phyloP scores from a whole-genome alignment of 768 basidiomycete species.

The Roridomyces roridus region DNA sequence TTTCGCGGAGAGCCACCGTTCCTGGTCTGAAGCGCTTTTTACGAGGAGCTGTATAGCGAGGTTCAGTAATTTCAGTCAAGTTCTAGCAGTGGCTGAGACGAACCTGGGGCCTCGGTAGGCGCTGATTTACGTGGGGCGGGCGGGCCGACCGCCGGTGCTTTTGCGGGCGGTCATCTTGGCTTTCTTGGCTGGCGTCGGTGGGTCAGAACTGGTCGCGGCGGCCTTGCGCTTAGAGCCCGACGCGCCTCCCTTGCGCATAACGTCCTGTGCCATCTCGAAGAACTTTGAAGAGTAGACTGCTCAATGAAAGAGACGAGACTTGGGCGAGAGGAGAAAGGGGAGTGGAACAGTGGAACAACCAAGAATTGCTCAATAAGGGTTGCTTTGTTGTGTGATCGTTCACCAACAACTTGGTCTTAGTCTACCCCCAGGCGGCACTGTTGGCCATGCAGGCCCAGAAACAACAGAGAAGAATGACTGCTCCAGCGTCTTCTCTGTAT shows the following conservation, averaged over 20 bases:
- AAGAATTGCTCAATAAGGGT: too few relatives aligned
- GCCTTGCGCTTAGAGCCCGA: conserved; percentile 55
- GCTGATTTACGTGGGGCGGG: conserved; percentile 46
- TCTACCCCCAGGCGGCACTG: too few relatives aligned
- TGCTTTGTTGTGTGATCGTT: too few relatives aligned
- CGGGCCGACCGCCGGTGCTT: conserved; percentile 74
- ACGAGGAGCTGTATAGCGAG: conserved; percentile 19
- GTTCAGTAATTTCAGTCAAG: too few relatives aligned
- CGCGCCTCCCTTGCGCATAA: conserved; percentile 57
- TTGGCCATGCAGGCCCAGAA: conserved; percentile 17
- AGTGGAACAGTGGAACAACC: too few relatives aligned
- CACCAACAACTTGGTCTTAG: too few relatives aligned
- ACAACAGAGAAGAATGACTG: conserved; percentile 40
- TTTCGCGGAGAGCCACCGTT: conserved; percentile 89
- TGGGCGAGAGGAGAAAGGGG: too few relatives aligned
- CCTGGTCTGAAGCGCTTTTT: conserved; percentile 87
- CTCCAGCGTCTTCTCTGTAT: conserved; percentile 39
- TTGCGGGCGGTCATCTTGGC: conserved; percentile 77
- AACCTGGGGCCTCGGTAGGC: conserved; percentile 30
- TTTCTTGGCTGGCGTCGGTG: conserved; percentile 59
- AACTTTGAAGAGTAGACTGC: too few relatives aligned
- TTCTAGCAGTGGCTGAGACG: conserved; percentile 14
- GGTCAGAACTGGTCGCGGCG: conserved; percentile 43
- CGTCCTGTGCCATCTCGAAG: conserved; percentile 86
- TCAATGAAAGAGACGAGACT: too few relatives aligned